A percentile compares a stretch with the other conserved stretches of the same genome.
phyloP scores from a whole-genome alignment of 306 rosid species.

The Fragaria ananassa region DNA sequence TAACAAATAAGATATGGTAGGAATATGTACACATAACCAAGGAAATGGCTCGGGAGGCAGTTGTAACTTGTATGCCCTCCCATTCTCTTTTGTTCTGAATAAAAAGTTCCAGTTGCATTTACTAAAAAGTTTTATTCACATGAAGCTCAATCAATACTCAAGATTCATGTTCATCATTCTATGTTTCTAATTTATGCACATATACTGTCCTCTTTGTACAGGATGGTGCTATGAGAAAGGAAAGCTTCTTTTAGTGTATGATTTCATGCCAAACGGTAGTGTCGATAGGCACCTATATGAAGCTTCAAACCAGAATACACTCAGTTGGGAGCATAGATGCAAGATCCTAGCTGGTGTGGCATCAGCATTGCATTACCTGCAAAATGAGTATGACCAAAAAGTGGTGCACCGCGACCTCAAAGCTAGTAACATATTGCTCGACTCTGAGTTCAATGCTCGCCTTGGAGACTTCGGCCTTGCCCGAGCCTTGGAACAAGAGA shows the following conservation, averaged over 20 bases:
- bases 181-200: not conserved
- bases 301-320: slow-evolving; percentile 13
- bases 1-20: not conserved
- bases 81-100: not conserved
- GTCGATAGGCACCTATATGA: slow-evolving; percentile 40
- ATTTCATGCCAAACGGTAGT: slow-evolving; percentile 52
- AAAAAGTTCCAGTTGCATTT: not conserved
- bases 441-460: slow-evolving; percentile 43
- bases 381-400: slow-evolving; percentile 41
- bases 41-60: not conserved
- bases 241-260: slow-evolving; percentile 47
- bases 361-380: slow-evolving; percentile 46
- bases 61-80: not conserved
- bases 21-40: not conserved
- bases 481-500: slow-evolving; percentile 43
- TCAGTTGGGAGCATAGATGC: slow-evolving; percentile 34
- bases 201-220: not conserved
- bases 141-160: not conserved
- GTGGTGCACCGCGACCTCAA: slow-evolving; percentile 50
- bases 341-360: slow-evolving; percentile 47
- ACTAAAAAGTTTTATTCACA: not conserved
- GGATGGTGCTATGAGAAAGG: slow-evolving; percentile 54
- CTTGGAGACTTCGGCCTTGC: slow-evolving; percentile 61
- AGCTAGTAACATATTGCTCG: slow-evolving; percentile 44
- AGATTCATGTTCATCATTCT: not conserved